A percentile compares a stretch with the other conserved stretches of the same genome.
Conservation (phyloP, 306 rosid genomes). For the Vigna angularis region DNA sequence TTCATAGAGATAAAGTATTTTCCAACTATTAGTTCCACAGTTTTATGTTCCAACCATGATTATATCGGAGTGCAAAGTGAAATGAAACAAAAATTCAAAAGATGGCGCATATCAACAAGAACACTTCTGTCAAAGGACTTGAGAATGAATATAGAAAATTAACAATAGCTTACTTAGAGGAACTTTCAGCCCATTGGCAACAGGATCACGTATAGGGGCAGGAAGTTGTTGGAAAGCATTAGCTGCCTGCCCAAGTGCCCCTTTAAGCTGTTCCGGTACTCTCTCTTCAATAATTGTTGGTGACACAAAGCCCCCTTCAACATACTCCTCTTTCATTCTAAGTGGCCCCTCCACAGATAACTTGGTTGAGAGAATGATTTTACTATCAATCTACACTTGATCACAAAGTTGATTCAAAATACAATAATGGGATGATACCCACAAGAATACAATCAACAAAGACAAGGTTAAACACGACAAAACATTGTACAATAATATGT, state of each 20-base stretch:
- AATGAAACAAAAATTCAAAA: slow-evolving; percentile 28
- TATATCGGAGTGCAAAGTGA: slow-evolving; percentile 28
- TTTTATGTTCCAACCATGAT: slow-evolving; percentile 36
- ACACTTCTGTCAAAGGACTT: slow-evolving; percentile 12
- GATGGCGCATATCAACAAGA: slow-evolving; percentile 13
- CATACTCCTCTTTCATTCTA: slow-evolving; percentile 93
- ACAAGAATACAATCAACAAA: slow-evolving; percentile 25
- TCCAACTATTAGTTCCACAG: slow-evolving; percentile 22
- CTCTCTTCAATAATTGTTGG: slow-evolving; percentile 85
- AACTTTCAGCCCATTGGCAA: slow-evolving; percentile 75
- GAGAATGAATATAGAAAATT: slow-evolving; percentile 26
- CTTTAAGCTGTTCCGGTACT: slow-evolving; percentile 87
- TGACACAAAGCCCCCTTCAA: slow-evolving; percentile 76
- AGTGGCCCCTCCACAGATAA: slow-evolving; percentile 92
- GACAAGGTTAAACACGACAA: slow-evolving; percentile 22
- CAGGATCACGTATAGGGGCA: slow-evolving; percentile 70
- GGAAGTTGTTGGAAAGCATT: slow-evolving; percentile 86
- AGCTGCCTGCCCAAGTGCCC: slow-evolving; percentile 81
- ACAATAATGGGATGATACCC: slow-evolving; percentile 14
- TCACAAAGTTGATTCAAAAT: slow-evolving; percentile 25
- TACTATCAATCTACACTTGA: slow-evolving; percentile 80
- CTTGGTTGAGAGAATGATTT: slow-evolving; percentile 67
- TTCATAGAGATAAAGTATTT: slow-evolving; percentile 25
- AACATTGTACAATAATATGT: background rate
- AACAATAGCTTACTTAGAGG: slow-evolving; percentile 72